Conservation (phyloP, 2,329 filamentous ascomycete species). For the Fusarium aywerte region DNA sequence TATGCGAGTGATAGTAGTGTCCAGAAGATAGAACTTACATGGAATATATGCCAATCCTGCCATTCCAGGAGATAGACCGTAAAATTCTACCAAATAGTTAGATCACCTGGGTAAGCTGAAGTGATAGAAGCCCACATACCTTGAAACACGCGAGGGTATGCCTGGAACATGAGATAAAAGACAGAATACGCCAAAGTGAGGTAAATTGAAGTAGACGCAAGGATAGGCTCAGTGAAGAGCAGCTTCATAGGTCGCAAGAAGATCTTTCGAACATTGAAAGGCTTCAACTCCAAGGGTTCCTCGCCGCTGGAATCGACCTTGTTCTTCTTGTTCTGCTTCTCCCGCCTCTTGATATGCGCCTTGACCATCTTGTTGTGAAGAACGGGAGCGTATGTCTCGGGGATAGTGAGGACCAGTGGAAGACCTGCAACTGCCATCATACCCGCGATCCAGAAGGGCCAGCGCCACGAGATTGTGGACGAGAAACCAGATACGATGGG, state of each 20-base stretch:
- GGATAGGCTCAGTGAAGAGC: conserved; percentile 62
- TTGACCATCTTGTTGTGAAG: conserved; percentile 61
- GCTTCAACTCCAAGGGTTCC: conserved; percentile 53
- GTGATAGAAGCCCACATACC: conserved; percentile 10
- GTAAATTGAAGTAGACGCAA: conserved; percentile 60
- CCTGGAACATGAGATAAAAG: conserved; percentile 64
- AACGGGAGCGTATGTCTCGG: conserved; percentile 62
- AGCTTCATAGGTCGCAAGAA: conserved; percentile 62
- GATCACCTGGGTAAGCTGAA: neutral
- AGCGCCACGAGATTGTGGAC: conserved; percentile 56
- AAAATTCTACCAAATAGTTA: conserved; percentile 43
- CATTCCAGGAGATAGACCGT: conserved; percentile 59
- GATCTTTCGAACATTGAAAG: conserved; percentile 55
- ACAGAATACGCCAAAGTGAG: conserved; percentile 63
- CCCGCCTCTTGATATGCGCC: conserved; percentile 59
- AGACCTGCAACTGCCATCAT: conserved; percentile 46
- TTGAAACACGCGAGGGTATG: conserved; percentile 62
- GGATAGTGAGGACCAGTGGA: conserved; percentile 52
- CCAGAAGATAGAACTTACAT: conserved; percentile 48
- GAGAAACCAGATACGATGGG: conserved; percentile 64
- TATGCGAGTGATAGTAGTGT: neutral
- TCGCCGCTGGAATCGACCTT: conserved; percentile 43
- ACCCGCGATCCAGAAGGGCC: conserved; percentile 55
- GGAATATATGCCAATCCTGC: conserved; percentile 61
- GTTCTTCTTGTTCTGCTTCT: conserved; percentile 58